phyloP scores from a whole-genome alignment of 352 stramenopile species.

The Halophytophthora batemanensis region DNA sequence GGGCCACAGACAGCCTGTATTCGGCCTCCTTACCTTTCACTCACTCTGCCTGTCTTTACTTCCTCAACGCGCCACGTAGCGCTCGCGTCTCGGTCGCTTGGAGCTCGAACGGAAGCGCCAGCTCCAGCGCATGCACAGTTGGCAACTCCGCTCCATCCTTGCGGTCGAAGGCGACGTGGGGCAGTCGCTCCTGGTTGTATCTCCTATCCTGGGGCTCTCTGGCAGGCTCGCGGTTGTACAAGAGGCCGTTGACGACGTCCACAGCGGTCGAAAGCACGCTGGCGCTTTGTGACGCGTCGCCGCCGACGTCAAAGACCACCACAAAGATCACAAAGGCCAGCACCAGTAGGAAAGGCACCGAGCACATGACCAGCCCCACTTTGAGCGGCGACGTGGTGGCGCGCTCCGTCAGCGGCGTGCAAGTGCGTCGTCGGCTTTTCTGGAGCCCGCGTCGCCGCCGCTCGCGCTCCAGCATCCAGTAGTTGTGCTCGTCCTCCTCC shows the following conservation, averaged over 20 bases:
- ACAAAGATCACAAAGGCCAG: conserved; percentile 58
- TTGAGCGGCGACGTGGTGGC: conserved; percentile 49
- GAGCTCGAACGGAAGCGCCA: too few relatives aligned
- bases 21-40: too few relatives aligned
- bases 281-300: conserved; percentile 8
- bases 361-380: conserved; percentile 66
- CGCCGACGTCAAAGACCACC: conserved; percentile 35
- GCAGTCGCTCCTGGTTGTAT: too few relatives aligned
- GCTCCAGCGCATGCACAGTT: too few relatives aligned
- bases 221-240: conserved; percentile 13
- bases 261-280: too few relatives aligned
- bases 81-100: too few relatives aligned
- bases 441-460: conserved; percentile 34
- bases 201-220: too few relatives aligned
- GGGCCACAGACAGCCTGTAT: too few relatives aligned
- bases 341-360: conserved; percentile 57
- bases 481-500: conserved; percentile 48
- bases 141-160: too few relatives aligned
- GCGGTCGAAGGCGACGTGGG: too few relatives aligned
- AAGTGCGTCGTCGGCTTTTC: conserved; percentile 32
- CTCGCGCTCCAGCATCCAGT: conserved; percentile 77
- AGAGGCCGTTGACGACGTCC: conserved; percentile 17
- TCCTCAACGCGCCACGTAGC: too few relatives aligned
- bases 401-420: conserved; percentile 33
- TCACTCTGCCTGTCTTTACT: too few relatives aligned